Percentiles rank a stretch among this genome's conserved stretches.
These are phyloP conservation scores for Russula ochroleuca DNA, from an alignment of 768 basidiomycete genomes.

Conservation along the genomic window DNA sequence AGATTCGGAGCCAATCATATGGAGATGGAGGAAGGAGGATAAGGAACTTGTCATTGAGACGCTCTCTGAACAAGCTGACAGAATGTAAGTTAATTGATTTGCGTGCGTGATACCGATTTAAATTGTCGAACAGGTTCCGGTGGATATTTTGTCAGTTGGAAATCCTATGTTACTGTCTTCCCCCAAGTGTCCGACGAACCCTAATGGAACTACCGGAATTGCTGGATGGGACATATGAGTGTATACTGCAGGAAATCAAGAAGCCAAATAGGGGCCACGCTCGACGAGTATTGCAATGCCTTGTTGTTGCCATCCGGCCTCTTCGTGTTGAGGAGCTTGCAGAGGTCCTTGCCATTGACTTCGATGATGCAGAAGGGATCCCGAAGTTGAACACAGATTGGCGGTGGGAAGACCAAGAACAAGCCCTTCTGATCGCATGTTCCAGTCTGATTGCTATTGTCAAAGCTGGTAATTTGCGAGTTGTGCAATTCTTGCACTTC, in stretches of 20 bases:
- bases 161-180: not conserved
- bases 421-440: not conserved
- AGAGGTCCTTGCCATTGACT: not conserved
- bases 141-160: not conserved
- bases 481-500: not conserved
- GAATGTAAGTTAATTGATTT: not conserved
- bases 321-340: constrained; percentile 1
- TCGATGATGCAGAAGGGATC: not conserved
- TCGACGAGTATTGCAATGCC: not conserved
- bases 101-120: not conserved
- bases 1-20: not conserved
- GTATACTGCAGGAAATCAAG: not conserved
- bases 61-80: not conserved
- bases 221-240: constrained; percentile 1
- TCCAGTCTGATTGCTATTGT: not conserved
- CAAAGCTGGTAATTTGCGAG: not conserved
- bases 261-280: not conserved
- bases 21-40: not conserved
- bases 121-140: not conserved
- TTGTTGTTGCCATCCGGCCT: not conserved
- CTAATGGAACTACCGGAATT: not conserved
- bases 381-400: not conserved
- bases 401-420: not conserved
- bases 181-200: not conserved
- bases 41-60: not conserved